A percentile compares a stretch with the other conserved stretches of the same genome.
Evolutionary conservation across 352 stramenopile species (phyloP).

Genomic region (Globisporangium megalacanthum): DNA sequence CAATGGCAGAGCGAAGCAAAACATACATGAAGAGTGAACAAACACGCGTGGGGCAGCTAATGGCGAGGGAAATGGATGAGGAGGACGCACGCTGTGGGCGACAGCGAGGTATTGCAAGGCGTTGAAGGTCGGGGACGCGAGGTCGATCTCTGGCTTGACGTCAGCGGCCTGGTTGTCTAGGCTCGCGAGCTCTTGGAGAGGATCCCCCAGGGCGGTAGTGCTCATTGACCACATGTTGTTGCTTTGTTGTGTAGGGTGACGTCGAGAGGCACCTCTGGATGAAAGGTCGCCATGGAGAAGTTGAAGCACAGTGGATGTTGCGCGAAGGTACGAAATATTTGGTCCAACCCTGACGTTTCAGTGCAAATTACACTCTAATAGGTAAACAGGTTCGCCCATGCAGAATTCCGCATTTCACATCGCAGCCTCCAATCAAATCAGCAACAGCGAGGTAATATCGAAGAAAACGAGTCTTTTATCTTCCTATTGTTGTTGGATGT

Average conservation of each 20-base stretch:
- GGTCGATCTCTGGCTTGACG: slow-evolving; percentile 36
- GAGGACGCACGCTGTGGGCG: slow-evolving; percentile 48
- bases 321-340: background rate
- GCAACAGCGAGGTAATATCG: too few relatives aligned
- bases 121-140: slow-evolving; percentile 57
- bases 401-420: too few relatives aligned
- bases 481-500: too few relatives aligned
- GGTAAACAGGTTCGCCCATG: too few relatives aligned
- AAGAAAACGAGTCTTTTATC: too few relatives aligned
- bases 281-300: background rate
- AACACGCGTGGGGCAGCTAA: background rate
- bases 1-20: background rate
- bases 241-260: background rate
- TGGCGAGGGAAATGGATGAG: background rate
- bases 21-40: too few relatives aligned
- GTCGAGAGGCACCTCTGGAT: background rate
- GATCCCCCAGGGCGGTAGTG: background rate
- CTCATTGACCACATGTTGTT: background rate
- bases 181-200: slow-evolving; percentile 1
- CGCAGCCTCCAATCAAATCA: too few relatives aligned
- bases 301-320: background rate
- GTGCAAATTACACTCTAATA: too few relatives aligned
- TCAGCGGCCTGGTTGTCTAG: slow-evolving; percentile 4
- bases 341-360: too few relatives aligned
- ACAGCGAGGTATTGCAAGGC: slow-evolving; percentile 51